Base-by-base conservation (phyloP, 257 asterid genomes). In the Ajuga chamaepitys region DNA sequence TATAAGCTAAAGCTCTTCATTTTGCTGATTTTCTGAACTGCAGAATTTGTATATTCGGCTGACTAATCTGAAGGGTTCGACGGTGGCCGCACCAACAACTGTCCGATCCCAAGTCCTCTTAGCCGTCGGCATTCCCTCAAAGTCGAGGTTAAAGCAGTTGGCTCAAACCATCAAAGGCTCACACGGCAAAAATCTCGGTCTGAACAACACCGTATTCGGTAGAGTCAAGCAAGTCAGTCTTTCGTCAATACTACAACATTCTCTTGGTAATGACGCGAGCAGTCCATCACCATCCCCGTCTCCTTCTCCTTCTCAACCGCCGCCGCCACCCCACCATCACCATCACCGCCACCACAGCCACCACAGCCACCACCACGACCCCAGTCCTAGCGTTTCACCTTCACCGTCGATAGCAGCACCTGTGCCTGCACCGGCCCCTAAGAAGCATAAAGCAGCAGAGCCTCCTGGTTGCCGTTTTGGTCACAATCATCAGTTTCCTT, bases 181-280 rank as follows among this genome's bases (percentile, higher is more conserved):
- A 10, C 85, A 83, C 72, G 7, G 86, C 6, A 86, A 86, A 72
- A 94, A 94, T 74, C 95, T 94, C 37, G 99, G 99, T 63, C 89
- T 94, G 47, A 88, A 94, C 58, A 82, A 94, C 87, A 94, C 95
- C 0, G 95, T 90, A 25, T 94, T 94, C 70, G 99, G 99, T 20
- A 84, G 79, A 72, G 99, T 94, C 22, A 94, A 94, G 78, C 99
- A 94, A 83, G 95, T 94, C 37, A 76, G 86, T 66, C 96, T 94
- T 70, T 90, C 99, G n/a, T 85, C 97, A 40, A 46, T 77, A 26
- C 59, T 83, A 59, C 87, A 81, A 13, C 95, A 82, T 80, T 81
- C 97, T 59, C 85, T 78, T 7, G 83, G 83, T 10, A 53, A 72
- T 12, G 75, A 70, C 17, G 76, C 76, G 16, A 71, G 72, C 48